Base-by-base conservation (phyloP, 2,329 filamentous ascomycete species). In the Sclerotinia spermophila region DNA sequence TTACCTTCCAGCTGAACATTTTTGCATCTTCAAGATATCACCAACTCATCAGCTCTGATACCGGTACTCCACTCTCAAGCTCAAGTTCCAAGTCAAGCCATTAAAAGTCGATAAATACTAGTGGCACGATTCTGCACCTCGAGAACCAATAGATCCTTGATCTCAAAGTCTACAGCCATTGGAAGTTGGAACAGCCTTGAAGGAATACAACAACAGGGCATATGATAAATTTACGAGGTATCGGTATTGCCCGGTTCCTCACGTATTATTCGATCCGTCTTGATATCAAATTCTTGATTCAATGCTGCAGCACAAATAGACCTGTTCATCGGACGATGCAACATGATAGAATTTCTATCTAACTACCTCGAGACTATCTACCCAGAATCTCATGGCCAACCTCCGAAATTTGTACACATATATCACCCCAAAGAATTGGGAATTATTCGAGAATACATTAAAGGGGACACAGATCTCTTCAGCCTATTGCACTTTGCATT, bases 11-110 rank as follows among this genome's bases (percentile, higher is more conserved):
- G 58, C 58, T 61, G 58, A 61, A 61, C n/a, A 44, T 42, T 61
- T 61, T 30, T 17, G 30, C n/a, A 44, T 61, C 38, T 13, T 30
- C 38, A 27, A 42, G 24, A 51, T 44, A 44, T 61, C 58, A 61
- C 38, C 58, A 61, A 61, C 58, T 61, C 58, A 44, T 61, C 58
- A 42, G 38, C 38, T 61, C 38, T 44, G 58, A 42, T 40, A 58
- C 33, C 5, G 11, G 8, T 58, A 24, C 58, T 44, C 58, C 58
- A 61, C 58, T 44, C 17, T 40, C 38, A 24, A 61, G 58, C 58
- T 61, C 58, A 5, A 30, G 27, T 17, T 42, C 40, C 2, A 58
- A 30, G 38, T 3, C 38, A 44, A 44, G 44, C 1, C n/a, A 44
- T 27, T 30, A 42, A 6, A 42, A 21, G 13, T 44, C n/a, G 38